Conservation (phyloP, 2,329 filamentous ascomycete species). For the Epichloe typhina region DNA sequence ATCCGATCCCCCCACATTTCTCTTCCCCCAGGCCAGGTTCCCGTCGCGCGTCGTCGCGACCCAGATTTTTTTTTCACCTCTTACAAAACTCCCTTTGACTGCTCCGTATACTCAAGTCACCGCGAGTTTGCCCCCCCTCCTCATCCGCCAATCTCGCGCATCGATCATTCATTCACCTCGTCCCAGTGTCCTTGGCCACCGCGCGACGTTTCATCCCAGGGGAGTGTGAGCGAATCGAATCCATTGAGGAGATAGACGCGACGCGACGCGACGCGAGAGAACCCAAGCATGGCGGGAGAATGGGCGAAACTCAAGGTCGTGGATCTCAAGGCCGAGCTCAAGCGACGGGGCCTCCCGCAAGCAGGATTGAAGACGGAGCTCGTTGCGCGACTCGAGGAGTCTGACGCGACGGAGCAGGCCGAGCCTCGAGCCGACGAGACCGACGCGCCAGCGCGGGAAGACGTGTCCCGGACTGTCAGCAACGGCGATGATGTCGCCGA, state of each 20-base stretch:
- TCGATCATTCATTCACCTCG: neutral
- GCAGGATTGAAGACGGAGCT: slow-evolving; percentile 61
- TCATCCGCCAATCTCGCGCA: neutral
- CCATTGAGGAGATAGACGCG: too few species aligned
- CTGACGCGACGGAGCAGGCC: slow-evolving; percentile 7
- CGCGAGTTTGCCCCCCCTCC: too few species aligned
- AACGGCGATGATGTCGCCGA: neutral
- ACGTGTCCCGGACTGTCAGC: neutral
- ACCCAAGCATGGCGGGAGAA: slow-evolving; percentile 15
- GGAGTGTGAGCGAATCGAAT: too few species aligned
- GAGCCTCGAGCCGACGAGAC: neutral
- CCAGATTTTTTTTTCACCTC: neutral
- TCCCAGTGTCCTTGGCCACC: neutral
- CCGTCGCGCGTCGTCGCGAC: neutral
- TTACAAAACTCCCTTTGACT: too few species aligned
- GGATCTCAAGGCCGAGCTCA: slow-evolving; percentile 63
- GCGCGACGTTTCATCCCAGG: too few species aligned
- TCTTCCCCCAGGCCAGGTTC: neutral
- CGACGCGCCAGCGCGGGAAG: neutral
- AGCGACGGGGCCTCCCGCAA: slow-evolving; percentile 53
- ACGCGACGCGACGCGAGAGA: too few species aligned
- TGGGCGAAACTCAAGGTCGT: slow-evolving; percentile 55
- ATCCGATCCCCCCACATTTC: neutral
- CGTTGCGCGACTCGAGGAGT: slow-evolving; percentile 45
- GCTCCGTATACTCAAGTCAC: too few species aligned